Evolutionary conservation across 345 rosid species (phyloP).

Genomic region (Dovyalis caffra): DNA sequence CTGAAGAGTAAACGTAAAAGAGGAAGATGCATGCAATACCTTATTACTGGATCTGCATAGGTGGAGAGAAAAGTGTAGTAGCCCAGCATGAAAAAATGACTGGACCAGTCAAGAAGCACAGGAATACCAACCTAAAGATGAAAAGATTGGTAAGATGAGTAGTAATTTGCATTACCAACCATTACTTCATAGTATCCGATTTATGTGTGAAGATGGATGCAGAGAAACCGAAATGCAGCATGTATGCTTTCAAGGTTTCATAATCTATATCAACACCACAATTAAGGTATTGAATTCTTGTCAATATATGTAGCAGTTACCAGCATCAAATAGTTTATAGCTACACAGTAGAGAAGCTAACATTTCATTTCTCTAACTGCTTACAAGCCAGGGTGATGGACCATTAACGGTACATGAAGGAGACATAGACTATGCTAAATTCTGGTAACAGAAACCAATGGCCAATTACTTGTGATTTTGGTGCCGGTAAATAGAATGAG

Average conservation of each 20-base stretch:
- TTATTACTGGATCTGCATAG: conserved; percentile 64
- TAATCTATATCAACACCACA: background rate
- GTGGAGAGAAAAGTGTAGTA: conserved; percentile 78
- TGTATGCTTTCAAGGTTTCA: background rate
- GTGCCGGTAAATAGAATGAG: background rate
- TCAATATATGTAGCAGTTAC: background rate
- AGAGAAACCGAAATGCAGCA: background rate
- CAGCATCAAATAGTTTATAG: background rate
- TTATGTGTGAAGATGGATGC: background rate
- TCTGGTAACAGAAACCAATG: background rate
- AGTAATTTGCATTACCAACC: background rate
- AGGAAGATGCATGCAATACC: conserved; percentile 37
- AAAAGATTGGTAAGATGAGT: background rate
- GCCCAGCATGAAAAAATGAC: conserved; percentile 81
- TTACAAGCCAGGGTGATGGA: background rate
- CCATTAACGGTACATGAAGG: background rate
- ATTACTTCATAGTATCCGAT: background rate
- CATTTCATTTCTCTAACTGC: background rate
- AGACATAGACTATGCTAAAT: background rate
- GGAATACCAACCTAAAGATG: conserved; percentile 66
- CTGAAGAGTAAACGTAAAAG: background rate
- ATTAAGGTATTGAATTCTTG: background rate
- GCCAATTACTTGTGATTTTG: background rate
- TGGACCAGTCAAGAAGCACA: conserved; percentile 79
- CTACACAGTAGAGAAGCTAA: background rate